phyloP scores from a whole-genome alignment of 441 rosid genomes.

The Isatis lusitanica region DNA sequence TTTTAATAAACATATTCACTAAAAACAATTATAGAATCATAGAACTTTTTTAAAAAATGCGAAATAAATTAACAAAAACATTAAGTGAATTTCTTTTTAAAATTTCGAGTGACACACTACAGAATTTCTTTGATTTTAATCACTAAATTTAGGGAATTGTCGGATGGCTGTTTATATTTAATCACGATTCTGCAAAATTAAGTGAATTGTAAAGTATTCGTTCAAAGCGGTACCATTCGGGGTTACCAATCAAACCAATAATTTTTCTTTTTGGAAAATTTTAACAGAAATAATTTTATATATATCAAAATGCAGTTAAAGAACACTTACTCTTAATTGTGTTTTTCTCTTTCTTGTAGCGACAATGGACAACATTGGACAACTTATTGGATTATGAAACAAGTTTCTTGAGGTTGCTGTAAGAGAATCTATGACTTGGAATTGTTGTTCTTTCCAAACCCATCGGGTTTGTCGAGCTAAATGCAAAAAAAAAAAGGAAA shows the following conservation, averaged over 20 bases:
- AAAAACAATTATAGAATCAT: background rate
- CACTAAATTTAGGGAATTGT: background rate
- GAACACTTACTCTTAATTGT: constrained; percentile 23
- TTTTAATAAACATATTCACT: background rate
- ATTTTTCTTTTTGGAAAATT: background rate
- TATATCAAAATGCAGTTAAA: background rate
- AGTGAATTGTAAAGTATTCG: background rate
- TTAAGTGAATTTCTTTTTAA: background rate
- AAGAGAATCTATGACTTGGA: background rate
- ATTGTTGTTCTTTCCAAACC: constrained; percentile 1
- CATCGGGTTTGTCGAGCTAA: constrained; percentile 14
- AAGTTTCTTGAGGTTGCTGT: background rate
- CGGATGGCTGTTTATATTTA: background rate
- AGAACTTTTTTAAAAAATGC: background rate
- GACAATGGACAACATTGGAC: constrained; percentile 4
- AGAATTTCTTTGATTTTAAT: background rate
- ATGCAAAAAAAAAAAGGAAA: background rate
- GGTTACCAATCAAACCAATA: background rate
- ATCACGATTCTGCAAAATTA: background rate
- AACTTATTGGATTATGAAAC: background rate
- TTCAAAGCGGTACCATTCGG: background rate
- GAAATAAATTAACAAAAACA: background rate
- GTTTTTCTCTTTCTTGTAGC: constrained; percentile 15
- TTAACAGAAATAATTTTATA: background rate
- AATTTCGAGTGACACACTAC: background rate